Conservation (phyloP, 177 flowering plant genomes). For the Telopea speciosissima region DNA sequence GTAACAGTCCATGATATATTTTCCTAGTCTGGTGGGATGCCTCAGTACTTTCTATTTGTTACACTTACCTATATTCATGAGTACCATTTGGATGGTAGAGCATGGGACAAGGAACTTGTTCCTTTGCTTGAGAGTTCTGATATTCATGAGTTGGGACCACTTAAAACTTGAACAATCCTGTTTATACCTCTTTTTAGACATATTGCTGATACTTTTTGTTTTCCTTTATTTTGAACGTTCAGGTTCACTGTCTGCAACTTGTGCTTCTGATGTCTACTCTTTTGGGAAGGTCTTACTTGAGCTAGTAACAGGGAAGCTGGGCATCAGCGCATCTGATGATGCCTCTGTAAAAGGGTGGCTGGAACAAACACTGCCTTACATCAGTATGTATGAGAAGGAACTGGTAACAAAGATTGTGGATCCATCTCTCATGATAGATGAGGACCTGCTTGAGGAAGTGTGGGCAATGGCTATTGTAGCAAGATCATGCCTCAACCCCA, state of each 20-base stretch:
- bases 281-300: slow-evolving; percentile 89
- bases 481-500: slow-evolving; percentile 77
- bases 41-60: too few relatives aligned
- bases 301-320: slow-evolving; percentile 84
- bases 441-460: slow-evolving; percentile 87
- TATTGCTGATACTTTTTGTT: neutral
- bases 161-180: too few relatives aligned
- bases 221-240: slow-evolving; percentile 12
- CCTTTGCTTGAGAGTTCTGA: too few relatives aligned
- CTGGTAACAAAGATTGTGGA: slow-evolving; percentile 63
- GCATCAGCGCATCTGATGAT: slow-evolving; percentile 57
- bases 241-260: slow-evolving; percentile 50
- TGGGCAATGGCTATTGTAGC: slow-evolving; percentile 98
- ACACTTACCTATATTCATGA: too few relatives aligned
- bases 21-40: too few relatives aligned
- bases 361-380: slow-evolving; percentile 51
- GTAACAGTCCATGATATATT: too few relatives aligned
- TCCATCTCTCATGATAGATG: slow-evolving; percentile 65
- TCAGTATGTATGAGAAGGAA: slow-evolving; percentile 68
- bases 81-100: too few relatives aligned
- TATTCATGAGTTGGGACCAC: too few relatives aligned
- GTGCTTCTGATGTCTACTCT: slow-evolving; percentile 80
- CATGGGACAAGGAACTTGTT: too few relatives aligned
- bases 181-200: too few relatives aligned
- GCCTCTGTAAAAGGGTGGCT: slow-evolving; percentile 51